These are phyloP conservation scores for Hypholoma fasciculare DNA, from an alignment of 768 basidiomycete genomes.

Conservation along the genomic window DNA sequence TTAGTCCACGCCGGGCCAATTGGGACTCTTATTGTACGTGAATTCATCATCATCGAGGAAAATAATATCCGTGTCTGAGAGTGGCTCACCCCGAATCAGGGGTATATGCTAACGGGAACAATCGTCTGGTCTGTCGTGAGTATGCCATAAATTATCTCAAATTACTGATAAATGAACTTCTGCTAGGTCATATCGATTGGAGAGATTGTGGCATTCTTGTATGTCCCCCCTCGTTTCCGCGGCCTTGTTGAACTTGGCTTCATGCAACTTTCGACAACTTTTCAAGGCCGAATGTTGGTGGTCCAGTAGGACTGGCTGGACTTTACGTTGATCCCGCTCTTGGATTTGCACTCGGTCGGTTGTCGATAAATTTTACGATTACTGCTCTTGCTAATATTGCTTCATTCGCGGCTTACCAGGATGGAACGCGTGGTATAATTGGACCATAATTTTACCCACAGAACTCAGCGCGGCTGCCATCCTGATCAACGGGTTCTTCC, in stretches of 20 bases:
- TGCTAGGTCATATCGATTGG: constrained; percentile 22
- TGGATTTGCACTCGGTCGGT: constrained; percentile 37
- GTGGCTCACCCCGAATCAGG: background rate
- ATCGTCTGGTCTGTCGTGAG: constrained; percentile 18
- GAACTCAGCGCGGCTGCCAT: constrained; percentile 17
- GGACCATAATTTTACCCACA: constrained; percentile 16
- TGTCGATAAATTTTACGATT: constrained; percentile 23
- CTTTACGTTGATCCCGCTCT: constrained; percentile 35
- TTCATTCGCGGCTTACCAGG: constrained; percentile 14
- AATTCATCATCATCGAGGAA: background rate
- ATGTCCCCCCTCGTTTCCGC: background rate
- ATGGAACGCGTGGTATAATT: constrained; percentile 34
- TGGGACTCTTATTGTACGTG: constrained; percentile 7
- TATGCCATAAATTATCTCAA: background rate
- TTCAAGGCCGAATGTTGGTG: constrained; percentile 24
- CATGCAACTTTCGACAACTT: background rate
- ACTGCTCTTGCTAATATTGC: constrained; percentile 22
- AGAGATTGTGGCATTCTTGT: constrained; percentile 25
- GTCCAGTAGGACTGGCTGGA: constrained; percentile 24
- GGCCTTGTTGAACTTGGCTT: too few relatives aligned
- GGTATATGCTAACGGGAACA: constrained; percentile 16
- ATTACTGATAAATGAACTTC: background rate
- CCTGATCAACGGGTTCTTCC: constrained; percentile 16
- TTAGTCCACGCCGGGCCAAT: constrained; percentile 16
- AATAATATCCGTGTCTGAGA: too few relatives aligned